Base-by-base conservation (phyloP, 129 eudicot species). In the Saussurea involucrata region DNA sequence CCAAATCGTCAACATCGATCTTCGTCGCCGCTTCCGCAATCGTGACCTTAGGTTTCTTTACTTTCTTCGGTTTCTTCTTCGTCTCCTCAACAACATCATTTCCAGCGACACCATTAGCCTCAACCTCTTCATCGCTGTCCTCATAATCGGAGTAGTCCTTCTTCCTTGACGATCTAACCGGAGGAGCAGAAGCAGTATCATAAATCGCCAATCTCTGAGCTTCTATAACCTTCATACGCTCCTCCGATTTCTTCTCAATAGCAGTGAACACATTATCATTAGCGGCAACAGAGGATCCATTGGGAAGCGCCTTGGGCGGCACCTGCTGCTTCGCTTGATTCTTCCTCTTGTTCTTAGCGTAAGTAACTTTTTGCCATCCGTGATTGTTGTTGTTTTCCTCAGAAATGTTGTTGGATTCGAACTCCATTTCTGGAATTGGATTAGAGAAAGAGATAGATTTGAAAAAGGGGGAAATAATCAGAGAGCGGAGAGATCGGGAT, bases 301-400 rank as follows among this genome's bases (percentile, higher is more conserved):
- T 83, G 4, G 78, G 25, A 11, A 71, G 40, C 15, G 22, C 4
- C 67, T 28, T 78, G 2, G 53, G 25, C 42, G 36, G 83, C 9
- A 4, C 42, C 78, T 10, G 85, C 46, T 27, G 82, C 24, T 63
- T 81, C 4, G 71, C 55, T 15, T 72, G 65, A 1, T 21, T 25
- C 76, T 86, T 84, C 44, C 76, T 74, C 9, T 86, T 84, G 25
- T 80, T 82, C 68, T 86, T 88, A 9, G 75, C 83, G 81, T 88
- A 90, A 5, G 87, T 85, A 32, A 91, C 97, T 73, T 88, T 86
- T 28, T 91, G 91, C 97, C 97, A 91, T 34, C 97, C 93, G 76
- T 90, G 92, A 64, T 83, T 66, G 85, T 72, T 78, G 40, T 44
- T 63, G 28, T 76, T 79, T 42, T 36, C 40, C 2, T 44, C 74